These are phyloP conservation scores for Sutorius australiensis DNA, from an alignment of 768 basidiomycete species.

Conservation along the genomic window DNA sequence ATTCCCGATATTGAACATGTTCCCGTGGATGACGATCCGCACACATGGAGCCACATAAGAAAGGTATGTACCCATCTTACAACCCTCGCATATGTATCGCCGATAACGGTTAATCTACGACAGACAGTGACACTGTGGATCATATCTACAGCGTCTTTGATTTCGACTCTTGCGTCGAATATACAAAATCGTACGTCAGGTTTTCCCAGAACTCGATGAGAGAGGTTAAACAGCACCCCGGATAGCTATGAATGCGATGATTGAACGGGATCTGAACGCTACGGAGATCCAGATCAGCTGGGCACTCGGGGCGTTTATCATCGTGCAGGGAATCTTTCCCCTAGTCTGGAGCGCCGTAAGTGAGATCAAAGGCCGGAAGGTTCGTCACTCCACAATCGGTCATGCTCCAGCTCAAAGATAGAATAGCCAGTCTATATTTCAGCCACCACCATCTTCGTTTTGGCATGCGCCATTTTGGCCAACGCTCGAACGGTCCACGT, in stretches of 20 bases:
- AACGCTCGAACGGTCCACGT: constrained; percentile 48
- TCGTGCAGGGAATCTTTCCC: constrained; percentile 66
- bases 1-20: constrained; percentile 34
- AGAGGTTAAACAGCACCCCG: neutral
- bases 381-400: constrained; percentile 22
- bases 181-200: constrained; percentile 29
- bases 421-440: constrained; percentile 50
- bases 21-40: constrained; percentile 56
- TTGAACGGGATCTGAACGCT: constrained; percentile 58
- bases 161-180: constrained; percentile 23
- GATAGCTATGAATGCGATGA: constrained; percentile 59
- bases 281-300: constrained; percentile 60
- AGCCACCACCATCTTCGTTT: constrained; percentile 48
- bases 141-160: constrained; percentile 22
- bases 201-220: neutral
- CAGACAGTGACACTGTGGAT: constrained; percentile 29
- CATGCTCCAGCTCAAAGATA: constrained; percentile 1
- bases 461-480: constrained; percentile 56
- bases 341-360: constrained; percentile 65
- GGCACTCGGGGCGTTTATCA: constrained; percentile 68
- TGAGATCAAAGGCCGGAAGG: constrained; percentile 75
- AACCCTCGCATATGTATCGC: neutral
- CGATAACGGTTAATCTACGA: neutral
- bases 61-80: constrained; percentile 41
- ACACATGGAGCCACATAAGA: constrained; percentile 50